A percentile compares a stretch with the other conserved stretches of the same genome.
Conservation (phyloP, 352 stramenopile genomes). For the Globisporangium irregulare region DNA sequence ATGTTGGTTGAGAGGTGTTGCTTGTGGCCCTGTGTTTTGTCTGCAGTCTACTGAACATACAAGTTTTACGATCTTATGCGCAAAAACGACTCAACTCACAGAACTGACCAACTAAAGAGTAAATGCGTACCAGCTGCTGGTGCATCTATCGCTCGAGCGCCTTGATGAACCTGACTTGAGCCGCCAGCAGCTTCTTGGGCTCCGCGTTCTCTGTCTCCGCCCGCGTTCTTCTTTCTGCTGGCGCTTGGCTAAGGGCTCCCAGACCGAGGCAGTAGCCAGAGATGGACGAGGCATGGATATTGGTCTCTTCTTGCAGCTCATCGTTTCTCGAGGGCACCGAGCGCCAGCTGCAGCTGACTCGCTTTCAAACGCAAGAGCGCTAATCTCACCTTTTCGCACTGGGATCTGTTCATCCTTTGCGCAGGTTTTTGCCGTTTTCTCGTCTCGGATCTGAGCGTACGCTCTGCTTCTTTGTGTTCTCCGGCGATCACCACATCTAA, state of each 20-base stretch:
- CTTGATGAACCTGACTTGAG: slow-evolving; percentile 35
- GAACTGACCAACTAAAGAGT: not conserved
- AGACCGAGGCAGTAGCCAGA: slow-evolving; percentile 11
- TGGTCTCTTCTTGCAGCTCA: not conserved
- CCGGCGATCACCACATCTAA: too few relatives aligned
- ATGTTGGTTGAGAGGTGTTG: not conserved
- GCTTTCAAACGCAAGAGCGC: not conserved
- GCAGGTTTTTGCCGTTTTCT: not conserved
- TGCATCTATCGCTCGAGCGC: slow-evolving; percentile 39
- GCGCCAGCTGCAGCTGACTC: not conserved
- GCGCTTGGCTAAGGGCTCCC: slow-evolving; percentile 36
- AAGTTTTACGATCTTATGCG: too few relatives aligned
- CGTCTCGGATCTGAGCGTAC: not conserved
- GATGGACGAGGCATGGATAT: not conserved
- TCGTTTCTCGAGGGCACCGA: not conserved
- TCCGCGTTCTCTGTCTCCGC: slow-evolving; percentile 42
- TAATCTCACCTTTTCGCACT: not conserved
- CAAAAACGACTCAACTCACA: too few relatives aligned
- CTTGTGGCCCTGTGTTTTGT: slow-evolving; percentile 26
- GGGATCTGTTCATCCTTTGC: not conserved
- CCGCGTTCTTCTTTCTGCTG: slow-evolving; percentile 33
- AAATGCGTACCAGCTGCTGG: slow-evolving; percentile 21
- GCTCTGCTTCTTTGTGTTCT: not conserved
- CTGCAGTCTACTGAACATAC: slow-evolving; percentile 19
- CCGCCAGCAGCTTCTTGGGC: slow-evolving; percentile 37